Percentiles rank a stretch among this genome's conserved stretches.
Evolutionary conservation across 2,329 filamentous ascomycete species (phyloP).

Genomic region (Hymenoscyphus fraxineus): DNA sequence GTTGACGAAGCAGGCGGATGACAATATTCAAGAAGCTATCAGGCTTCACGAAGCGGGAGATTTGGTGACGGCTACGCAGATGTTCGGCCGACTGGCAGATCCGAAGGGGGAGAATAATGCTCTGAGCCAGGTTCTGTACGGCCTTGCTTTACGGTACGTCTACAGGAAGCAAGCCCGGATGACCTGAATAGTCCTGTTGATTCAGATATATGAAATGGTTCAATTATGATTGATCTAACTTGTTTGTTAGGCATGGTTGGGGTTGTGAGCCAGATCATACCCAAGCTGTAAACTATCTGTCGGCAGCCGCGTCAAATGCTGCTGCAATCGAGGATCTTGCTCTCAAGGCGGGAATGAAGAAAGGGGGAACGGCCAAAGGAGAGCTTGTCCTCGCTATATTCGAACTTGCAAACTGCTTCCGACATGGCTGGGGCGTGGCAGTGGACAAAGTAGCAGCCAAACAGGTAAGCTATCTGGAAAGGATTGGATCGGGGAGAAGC

Average conservation of each 20-base stretch:
- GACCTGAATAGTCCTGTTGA: conserved; percentile 5
- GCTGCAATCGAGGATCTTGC: conserved; percentile 83
- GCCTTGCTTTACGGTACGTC: conserved; percentile 77
- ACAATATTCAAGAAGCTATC: conserved; percentile 92
- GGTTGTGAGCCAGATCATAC: conserved; percentile 71
- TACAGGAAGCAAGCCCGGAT: conserved; percentile 18
- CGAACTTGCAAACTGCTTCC: conserved; percentile 88
- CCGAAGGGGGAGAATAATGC: conserved; percentile 84
- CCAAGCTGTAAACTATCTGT: conserved; percentile 77
- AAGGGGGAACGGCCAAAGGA: conserved; percentile 90
- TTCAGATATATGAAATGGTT: background rate
- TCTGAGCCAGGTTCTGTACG: conserved; percentile 91
- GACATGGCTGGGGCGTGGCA: conserved; percentile 88
- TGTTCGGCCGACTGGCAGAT: conserved; percentile 83
- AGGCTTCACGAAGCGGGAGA: conserved; percentile 83
- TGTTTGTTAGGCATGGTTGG: conserved; percentile 74
- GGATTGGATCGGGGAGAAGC: conserved; percentile 27
- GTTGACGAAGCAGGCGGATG: conserved; percentile 53
- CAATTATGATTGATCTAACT: conserved; percentile 18
- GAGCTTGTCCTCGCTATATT: conserved; percentile 96
- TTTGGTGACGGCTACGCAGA: conserved; percentile 71
- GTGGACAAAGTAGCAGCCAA: conserved; percentile 83
- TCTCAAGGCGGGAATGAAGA: conserved; percentile 81
- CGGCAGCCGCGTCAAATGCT: conserved; percentile 83
- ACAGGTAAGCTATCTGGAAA: conserved; percentile 44